phyloP scores from a whole-genome alignment of 495 filamentous ascomycete species.

The Aspergillus avenaceus region DNA sequence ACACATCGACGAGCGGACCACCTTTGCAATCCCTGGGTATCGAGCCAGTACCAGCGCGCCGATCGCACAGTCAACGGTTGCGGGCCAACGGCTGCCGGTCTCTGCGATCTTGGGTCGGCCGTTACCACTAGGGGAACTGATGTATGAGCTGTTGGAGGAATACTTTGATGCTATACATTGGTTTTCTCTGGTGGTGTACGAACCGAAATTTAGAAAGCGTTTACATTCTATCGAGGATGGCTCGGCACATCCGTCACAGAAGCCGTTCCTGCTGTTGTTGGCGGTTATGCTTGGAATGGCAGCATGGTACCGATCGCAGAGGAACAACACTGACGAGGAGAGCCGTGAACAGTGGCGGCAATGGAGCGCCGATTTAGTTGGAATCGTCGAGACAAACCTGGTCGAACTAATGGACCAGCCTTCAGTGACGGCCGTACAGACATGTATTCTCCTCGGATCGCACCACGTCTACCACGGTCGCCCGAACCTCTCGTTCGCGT shows the following conservation, averaged over 20 bases:
- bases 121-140: slow-evolving; percentile 17
- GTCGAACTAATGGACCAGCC: slow-evolving; percentile 33
- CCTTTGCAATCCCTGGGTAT: slow-evolving; percentile 30
- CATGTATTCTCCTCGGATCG: slow-evolving; percentile 31
- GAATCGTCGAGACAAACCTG: slow-evolving; percentile 18
- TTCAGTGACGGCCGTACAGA: slow-evolving; percentile 24
- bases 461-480: slow-evolving; percentile 32
- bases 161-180: slow-evolving; percentile 35
- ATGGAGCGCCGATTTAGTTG: slow-evolving; percentile 15
- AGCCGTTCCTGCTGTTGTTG: slow-evolving; percentile 25
- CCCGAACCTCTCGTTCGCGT: slow-evolving; percentile 28
- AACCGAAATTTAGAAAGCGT: slow-evolving; percentile 25
- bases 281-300: slow-evolving; percentile 27
- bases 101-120: slow-evolving; percentile 16
- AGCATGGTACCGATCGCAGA: slow-evolving; percentile 29
- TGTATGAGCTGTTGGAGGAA: slow-evolving; percentile 21
- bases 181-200: slow-evolving; percentile 29
- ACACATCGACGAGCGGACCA: slow-evolving; percentile 20
- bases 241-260: slow-evolving; percentile 19
- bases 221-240: slow-evolving; percentile 25
- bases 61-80: neutral
- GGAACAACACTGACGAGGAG: neutral
- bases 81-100: slow-evolving; percentile 12
- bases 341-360: slow-evolving; percentile 11
- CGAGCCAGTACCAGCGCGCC: slow-evolving; percentile 7